These are phyloP conservation scores for Rhodotorula paludigena DNA, from an alignment of 768 basidiomycete genomes.

Conservation along the genomic window DNA sequence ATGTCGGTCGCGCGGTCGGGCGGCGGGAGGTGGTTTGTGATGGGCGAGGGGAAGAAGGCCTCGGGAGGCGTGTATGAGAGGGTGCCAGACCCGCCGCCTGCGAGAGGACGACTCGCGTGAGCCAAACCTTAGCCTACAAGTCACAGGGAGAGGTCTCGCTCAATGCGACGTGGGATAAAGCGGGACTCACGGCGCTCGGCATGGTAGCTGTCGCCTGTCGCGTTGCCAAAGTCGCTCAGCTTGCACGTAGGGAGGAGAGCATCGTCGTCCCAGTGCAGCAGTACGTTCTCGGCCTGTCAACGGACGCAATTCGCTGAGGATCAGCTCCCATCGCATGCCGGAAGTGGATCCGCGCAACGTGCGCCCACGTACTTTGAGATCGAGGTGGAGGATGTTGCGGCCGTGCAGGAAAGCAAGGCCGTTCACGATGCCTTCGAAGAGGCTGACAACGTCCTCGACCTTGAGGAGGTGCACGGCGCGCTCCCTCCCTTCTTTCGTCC, in stretches of 20 bases:
- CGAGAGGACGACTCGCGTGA: accelerated
- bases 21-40: slow-evolving; percentile 30
- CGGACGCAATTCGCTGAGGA: not conserved
- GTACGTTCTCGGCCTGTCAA: slow-evolving; percentile 35
- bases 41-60: not conserved
- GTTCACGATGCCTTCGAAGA: slow-evolving; percentile 48
- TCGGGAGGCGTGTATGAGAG: slow-evolving; percentile 34
- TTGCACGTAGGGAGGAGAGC: slow-evolving; percentile 45
- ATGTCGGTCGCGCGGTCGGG: slow-evolving; percentile 48
- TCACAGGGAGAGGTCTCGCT: no score
- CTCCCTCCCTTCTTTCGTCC: not conserved
- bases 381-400: slow-evolving; percentile 34
- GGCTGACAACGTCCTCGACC: slow-evolving; percentile 45
- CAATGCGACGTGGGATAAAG: no score
- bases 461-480: slow-evolving; percentile 45
- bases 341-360: no score
- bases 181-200: slow-evolving; percentile 43
- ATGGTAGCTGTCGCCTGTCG: slow-evolving; percentile 42
- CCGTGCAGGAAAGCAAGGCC: slow-evolving; percentile 47
- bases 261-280: slow-evolving; percentile 37
- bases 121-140: not conserved
- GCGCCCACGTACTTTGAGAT: slow-evolving; percentile 32
- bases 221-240: slow-evolving; percentile 48
- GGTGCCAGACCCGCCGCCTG: slow-evolving; percentile 35
- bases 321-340: not conserved